These are phyloP conservation scores for Triticum turgidum DNA, from an alignment of 176 grass and related monocot genomes.

Conservation along the genomic window DNA sequence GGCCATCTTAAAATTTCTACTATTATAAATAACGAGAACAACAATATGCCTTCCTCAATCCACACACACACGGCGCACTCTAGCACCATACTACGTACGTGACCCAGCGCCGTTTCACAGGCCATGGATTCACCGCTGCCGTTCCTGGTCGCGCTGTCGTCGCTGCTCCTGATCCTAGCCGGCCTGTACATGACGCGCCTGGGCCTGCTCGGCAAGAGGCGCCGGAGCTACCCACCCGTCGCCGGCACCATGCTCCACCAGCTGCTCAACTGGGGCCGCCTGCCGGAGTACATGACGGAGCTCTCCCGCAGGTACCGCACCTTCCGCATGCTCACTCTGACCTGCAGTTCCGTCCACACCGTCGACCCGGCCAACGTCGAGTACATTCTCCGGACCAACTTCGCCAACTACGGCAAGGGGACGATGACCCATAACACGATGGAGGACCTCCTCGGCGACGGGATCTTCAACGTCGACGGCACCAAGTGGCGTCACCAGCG, in stretches of 20 bases:
- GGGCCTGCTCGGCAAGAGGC: not conserved
- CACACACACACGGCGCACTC: not conserved
- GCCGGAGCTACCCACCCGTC: slow-evolving; percentile 41
- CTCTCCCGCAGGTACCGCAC: slow-evolving; percentile 44
- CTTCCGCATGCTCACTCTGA: slow-evolving; percentile 53
- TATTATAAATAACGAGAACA: too few relatives aligned
- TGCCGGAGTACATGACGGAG: slow-evolving; percentile 49
- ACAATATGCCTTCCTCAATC: not conserved
- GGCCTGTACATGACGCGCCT: slow-evolving; percentile 14
- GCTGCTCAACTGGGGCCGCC: slow-evolving; percentile 42
- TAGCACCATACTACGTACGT: not conserved
- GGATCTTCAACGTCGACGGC: slow-evolving; percentile 75
- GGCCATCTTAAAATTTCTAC: too few relatives aligned
- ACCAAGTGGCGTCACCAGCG: slow-evolving; percentile 72
- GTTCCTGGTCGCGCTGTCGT: not conserved
- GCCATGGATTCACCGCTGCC: slow-evolving; percentile 9
- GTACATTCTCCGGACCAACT: slow-evolving; percentile 81
- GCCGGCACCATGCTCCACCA: slow-evolving; percentile 59
- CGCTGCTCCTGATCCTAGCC: not conserved
- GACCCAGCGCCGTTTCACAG: not conserved
- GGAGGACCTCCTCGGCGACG: slow-evolving; percentile 68
- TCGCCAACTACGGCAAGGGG: slow-evolving; percentile 79
- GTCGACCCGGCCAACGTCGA: slow-evolving; percentile 63
- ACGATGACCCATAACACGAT: not conserved
- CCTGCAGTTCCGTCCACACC: slow-evolving; percentile 55